Evolutionary conservation across 2,329 filamentous ascomycete species (phyloP).

Genomic region (Phoma sp.): DNA sequence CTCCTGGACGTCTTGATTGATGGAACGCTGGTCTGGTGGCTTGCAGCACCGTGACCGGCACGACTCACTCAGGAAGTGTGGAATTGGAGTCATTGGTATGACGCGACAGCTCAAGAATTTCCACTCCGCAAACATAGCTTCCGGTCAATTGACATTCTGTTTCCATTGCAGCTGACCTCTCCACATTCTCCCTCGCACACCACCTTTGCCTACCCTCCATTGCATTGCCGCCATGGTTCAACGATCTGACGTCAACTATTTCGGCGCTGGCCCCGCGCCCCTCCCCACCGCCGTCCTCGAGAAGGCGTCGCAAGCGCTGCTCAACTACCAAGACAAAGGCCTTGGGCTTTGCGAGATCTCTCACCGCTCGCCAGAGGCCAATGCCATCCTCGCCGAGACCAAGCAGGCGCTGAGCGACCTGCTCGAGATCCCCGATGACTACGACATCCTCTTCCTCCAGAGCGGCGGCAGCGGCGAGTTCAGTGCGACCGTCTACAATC

Average conservation of each 20-base stretch:
- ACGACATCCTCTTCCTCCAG: constrained; percentile 89
- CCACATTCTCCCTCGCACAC: constrained; percentile 10
- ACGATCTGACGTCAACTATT: constrained; percentile 79
- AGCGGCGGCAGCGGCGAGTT: constrained; percentile 87
- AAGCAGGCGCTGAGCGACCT: constrained; percentile 75
- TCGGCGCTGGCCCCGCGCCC: constrained; percentile 87
- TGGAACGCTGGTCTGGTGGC: constrained; percentile 12
- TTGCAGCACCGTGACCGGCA: constrained; percentile 29
- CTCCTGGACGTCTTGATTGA: neutral
- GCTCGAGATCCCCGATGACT: constrained; percentile 83
- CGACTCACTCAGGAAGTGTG: constrained; percentile 15
- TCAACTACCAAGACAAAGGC: constrained; percentile 82
- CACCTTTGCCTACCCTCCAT: constrained; percentile 2
- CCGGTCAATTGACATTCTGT: constrained; percentile 7
- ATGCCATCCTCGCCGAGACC: constrained; percentile 77
- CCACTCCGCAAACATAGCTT: constrained; percentile 19
- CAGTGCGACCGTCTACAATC: constrained; percentile 81
- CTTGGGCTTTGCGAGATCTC: constrained; percentile 89
- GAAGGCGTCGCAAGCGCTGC: constrained; percentile 74
- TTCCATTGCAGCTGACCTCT: constrained; percentile 8
- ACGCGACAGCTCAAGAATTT: constrained; percentile 28
- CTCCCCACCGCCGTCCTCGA: constrained; percentile 84
- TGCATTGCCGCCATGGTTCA: constrained; percentile 64
- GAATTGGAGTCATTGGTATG: constrained; percentile 39
- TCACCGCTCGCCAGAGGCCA: constrained; percentile 81